Conservation (phyloP, 1,284 basidiomycete species). For the Cerrena zonata region DNA sequence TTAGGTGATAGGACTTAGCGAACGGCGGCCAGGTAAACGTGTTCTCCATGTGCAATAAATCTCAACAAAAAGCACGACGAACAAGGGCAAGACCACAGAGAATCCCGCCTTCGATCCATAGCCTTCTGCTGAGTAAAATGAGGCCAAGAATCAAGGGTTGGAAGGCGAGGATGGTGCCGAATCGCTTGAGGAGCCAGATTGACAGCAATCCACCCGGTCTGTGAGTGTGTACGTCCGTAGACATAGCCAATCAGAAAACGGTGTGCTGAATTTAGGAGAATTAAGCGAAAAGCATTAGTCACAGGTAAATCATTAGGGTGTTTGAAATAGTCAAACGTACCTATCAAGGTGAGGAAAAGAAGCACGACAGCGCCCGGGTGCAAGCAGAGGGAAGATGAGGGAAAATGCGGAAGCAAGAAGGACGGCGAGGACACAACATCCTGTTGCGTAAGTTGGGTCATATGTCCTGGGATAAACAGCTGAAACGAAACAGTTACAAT, state of each 20-base stretch:
- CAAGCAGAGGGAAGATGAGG: slow-evolving; percentile 72
- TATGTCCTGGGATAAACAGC: slow-evolving; percentile 70
- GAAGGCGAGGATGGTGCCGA: slow-evolving; percentile 58
- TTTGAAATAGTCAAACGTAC: slow-evolving; percentile 33
- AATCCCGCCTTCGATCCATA: slow-evolving; percentile 70
- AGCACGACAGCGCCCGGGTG: slow-evolving; percentile 64
- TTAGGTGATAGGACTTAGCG: slow-evolving; percentile 52
- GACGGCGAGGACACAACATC: slow-evolving; percentile 61
- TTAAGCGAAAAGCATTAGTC: too few species aligned
- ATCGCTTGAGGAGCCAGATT: slow-evolving; percentile 67
- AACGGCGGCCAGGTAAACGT: slow-evolving; percentile 39
- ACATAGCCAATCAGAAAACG: slow-evolving; percentile 73
- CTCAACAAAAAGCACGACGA: slow-evolving; percentile 55
- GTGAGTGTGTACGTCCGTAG: slow-evolving; percentile 61
- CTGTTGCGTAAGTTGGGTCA: slow-evolving; percentile 59
- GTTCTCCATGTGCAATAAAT: slow-evolving; percentile 46
- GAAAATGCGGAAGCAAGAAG: slow-evolving; percentile 68
- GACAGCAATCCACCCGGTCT: slow-evolving; percentile 68
- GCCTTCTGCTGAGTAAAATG: slow-evolving; percentile 55
- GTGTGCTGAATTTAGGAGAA: slow-evolving; percentile 44
- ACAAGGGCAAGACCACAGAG: slow-evolving; percentile 49
- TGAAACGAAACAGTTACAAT: slow-evolving; percentile 24
- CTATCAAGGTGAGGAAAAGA: slow-evolving; percentile 63
- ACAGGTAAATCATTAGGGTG: slow-evolving; percentile 1
- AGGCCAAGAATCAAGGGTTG: slow-evolving; percentile 73